Evolutionary conservation across 352 stramenopile species (phyloP), one percentile per base, ranked within the genome.

Genomic region (Thalassiosira livingstoniorum): DNA sequence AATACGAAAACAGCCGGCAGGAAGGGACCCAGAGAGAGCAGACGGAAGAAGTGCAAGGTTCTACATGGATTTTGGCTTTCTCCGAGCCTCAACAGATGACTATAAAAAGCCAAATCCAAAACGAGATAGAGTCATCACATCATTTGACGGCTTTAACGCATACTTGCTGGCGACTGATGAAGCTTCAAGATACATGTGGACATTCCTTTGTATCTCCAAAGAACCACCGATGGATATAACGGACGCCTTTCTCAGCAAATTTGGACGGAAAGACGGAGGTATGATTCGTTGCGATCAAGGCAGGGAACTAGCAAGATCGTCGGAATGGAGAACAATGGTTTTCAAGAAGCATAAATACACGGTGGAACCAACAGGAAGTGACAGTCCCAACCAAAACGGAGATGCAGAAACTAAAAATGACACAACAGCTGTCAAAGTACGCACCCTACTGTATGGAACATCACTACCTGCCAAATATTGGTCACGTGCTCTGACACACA

Each of bases 51-150:
- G n/a, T 18, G n/a, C 18, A 15, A 21, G 57, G 0, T 78, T 78
- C 27, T 71, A 45, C 39, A 78, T 78, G 70, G 70, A 78, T 37
- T 78, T 71, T 51, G 70, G 57, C 2, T 78, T 78, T 31, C 35
- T 78, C 18, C 55, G 70, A 21, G 70, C 70, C 25, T 63, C 62
- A 11, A 32, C 29, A 25, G 29, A 29, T 15, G 47, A 72, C 23
- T 72, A 64, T 31, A 4, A 7, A 15, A 32, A 23, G 27, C 60
- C 10, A 2, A 64, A n/a, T n/a, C n/a, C 23, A 7, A 1, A 62
- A 31, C 35, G 21, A 0, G 62, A 81, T 35, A 0, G 61, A 13
- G 47, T 75, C 11, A 42, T 72, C 1, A 11, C 31, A n/a, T 74
- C 73, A 2, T 74, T 25, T 25, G n/a, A 10, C 4, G 51, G 51